Base-by-base conservation (phyloP, 1,284 basidiomycete species). In the Pterula multifida region DNA sequence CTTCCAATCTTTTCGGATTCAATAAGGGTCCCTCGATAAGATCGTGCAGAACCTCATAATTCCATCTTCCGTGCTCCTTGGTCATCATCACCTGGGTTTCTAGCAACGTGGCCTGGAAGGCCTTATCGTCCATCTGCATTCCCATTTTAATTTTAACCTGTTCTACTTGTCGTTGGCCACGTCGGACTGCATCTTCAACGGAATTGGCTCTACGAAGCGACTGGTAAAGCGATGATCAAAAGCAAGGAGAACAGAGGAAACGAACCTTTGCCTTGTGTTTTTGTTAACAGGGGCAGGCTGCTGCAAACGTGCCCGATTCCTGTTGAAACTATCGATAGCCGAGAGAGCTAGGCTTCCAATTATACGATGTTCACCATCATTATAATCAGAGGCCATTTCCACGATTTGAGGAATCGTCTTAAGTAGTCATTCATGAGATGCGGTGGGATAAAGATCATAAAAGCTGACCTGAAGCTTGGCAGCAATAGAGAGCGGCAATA, bases 41-140 rank as follows among this genome's bases (percentile, higher is more conserved):
- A 47, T 96, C 93, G 58, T 87, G 80, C 50, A 98, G 70, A 19
- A 81, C 77, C 2, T 96, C 92, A 60, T 87, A 88, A 58, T 89
- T 91, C 96, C 96, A 99, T 59, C 89, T 93, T 2, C 77, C 80
- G 58, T 91, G 81, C 57, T 98, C 95, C 61, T 91, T 92, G 9
- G 85, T 87, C 26, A 85, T 68, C 68, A 91, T 86, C 22, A 97
- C 86, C 66, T 91, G 87, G 1, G 90, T 89, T 57, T 95, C 90
- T 28, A 93, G 71, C 49, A 97, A 69, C 51, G 76, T 79, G 12
- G 78, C 72, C 59, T 92, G 90, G 65, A 95, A 97, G 15, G 82
- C 78, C 64, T 77, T 87, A 64, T 96, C 93, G 59, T 97, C 93
- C 76, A 96, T 90, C 64, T 91, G 86, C 78, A 96, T 83, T 50